These are phyloP conservation scores for Murraya koenigii DNA, from an alignment of 345 rosid genomes.

Conservation along the genomic window DNA sequence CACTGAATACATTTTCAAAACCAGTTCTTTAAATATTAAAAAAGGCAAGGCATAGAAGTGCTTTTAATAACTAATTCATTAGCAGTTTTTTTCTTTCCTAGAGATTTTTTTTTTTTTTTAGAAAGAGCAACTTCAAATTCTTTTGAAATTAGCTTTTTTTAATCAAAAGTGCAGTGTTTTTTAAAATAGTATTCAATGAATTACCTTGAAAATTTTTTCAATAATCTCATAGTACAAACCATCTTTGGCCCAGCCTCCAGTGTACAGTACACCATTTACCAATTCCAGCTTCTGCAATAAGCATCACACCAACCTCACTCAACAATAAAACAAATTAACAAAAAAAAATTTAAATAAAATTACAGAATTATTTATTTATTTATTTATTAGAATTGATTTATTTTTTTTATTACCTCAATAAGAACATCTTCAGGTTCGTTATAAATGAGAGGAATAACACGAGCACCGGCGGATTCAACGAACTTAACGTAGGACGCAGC, in stretches of 20 bases:
- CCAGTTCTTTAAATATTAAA: not conserved
- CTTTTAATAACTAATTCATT: not conserved
- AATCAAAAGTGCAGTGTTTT: not conserved
- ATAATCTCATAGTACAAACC: constrained; percentile 63
- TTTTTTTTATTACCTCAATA: constrained; percentile 41
- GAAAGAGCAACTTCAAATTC: not conserved
- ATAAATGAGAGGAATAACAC: constrained; percentile 79
- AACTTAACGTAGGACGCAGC: constrained; percentile 90
- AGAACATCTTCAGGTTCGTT: constrained; percentile 65
- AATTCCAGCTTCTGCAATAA: constrained; percentile 65
- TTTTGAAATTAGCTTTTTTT: not conserved
- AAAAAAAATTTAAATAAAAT: too few relatives aligned
- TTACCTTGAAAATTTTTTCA: constrained; percentile 50
- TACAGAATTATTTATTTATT: not conserved
- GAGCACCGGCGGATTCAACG: constrained; percentile 90
- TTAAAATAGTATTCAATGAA: not conserved
- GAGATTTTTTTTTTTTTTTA: too few relatives aligned
- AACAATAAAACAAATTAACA: not conserved
- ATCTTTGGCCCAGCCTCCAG: constrained; percentile 86
- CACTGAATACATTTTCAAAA: not conserved
- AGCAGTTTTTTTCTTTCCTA: not conserved
- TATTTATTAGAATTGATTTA: not conserved
- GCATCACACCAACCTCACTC: not conserved
- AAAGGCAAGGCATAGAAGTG: not conserved
- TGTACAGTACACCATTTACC: constrained; percentile 79